Evolutionary conservation across 768 basidiomycete species (phyloP), one percentile per base, ranked within the genome.

Genomic region (Termitomyces sp.): DNA sequence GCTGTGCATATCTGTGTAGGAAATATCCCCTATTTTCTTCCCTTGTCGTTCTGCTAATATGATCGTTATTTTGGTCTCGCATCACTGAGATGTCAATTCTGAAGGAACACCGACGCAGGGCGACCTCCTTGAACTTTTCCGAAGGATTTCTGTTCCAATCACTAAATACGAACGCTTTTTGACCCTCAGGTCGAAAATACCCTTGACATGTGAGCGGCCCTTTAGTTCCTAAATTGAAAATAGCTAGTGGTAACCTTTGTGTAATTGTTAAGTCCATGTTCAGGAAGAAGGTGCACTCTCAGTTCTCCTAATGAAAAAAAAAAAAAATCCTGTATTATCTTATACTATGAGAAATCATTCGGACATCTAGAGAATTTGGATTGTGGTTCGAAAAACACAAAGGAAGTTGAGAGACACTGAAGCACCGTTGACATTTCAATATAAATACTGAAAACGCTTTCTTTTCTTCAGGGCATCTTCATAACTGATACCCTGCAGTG

Each of bases 361-460:
- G n/a, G 28, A n/a, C 28, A 30, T 47, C 28, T 14, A 16, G 12
- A 0, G 7, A 14, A 24, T 13, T 24, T 22, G 42, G 16, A 47
- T 6, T 28, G 28, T 18, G n/a, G 30, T 32, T 26, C 14, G 2
- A 38, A 38, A 38, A 18, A 16, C 38, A 18, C 16, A 16, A 38
- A 18, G 18, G 38, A 36, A 35, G 35, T 36, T 36, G 14, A 12
- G 14, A 36, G 16, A 36, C 36, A n/a, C 1, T 9, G 24, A 46
- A 28, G 2, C 16, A 8, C 14, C 16, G 4, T 16, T 48, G n/a
- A 33, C 10, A 12, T 32, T 3, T 32, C n/a, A 79, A 74, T 80
- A 78, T 36, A 85, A 64, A 66, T 84, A 86, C 33, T 82, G 72
- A 70, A 83, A 84, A 0, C 80, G 80, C 65, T 74, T 81, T 60